phyloP scores from a whole-genome alignment of 306 rosid genomes.

The Inga leiocalycina region DNA sequence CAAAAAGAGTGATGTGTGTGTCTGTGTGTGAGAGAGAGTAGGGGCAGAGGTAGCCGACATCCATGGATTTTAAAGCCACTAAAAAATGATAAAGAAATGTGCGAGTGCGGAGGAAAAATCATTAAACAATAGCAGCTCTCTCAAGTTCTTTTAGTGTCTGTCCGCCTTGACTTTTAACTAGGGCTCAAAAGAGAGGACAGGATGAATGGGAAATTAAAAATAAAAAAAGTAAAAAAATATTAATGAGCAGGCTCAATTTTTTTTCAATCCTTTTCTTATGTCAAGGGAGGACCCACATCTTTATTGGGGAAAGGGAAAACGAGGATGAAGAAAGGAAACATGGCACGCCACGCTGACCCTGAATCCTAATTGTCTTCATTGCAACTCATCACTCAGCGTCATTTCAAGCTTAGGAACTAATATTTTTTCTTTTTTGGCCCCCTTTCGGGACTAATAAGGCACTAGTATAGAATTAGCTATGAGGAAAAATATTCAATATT shows the following conservation, averaged over 20 bases:
- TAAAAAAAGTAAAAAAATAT: not conserved
- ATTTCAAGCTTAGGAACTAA: conserved; percentile 6
- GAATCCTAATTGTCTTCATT: not conserved
- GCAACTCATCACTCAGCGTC: conserved; percentile 21
- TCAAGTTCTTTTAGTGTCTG: not conserved
- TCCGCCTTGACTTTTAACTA: not conserved
- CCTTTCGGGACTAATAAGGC: too few species aligned
- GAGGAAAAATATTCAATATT: conserved; percentile 1
- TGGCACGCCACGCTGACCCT: not conserved
- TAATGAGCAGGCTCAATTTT: not conserved
- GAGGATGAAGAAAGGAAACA: conserved; percentile 1
- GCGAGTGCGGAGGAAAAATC: not conserved
- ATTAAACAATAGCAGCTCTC: not conserved
- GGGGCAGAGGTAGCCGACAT: not conserved
- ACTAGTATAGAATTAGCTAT: not conserved
- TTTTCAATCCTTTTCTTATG: not conserved
- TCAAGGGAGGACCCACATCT: not conserved
- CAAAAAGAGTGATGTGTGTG: too few species aligned
- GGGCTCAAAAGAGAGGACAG: not conserved
- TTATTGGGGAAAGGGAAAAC: not conserved
- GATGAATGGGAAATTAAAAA: not conserved
- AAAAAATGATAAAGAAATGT: not conserved
- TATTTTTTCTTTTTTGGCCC: too few species aligned
- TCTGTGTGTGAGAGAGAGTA: too few species aligned
- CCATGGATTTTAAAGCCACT: not conserved